Percentiles rank a stretch among this genome's conserved stretches.
Evolutionary conservation across 768 basidiomycete species (phyloP).

Genomic region (Kwoniella europaea): DNA sequence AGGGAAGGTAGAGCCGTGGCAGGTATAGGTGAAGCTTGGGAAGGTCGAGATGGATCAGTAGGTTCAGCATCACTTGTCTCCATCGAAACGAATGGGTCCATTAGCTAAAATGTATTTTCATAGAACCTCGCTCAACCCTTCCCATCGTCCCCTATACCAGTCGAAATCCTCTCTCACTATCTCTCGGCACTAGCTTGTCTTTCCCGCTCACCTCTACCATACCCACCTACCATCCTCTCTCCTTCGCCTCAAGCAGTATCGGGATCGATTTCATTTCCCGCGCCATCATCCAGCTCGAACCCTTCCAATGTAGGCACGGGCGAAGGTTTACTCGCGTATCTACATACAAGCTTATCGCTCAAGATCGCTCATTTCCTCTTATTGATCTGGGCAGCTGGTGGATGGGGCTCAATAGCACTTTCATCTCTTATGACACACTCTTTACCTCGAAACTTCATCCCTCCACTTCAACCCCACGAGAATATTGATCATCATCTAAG

Average conservation of each 20-base stretch:
- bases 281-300: slow-evolving; percentile 47
- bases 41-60: slow-evolving; percentile 47
- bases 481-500: slow-evolving; percentile 5
- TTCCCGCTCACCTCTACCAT: slow-evolving; percentile 44
- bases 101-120: slow-evolving; percentile 1
- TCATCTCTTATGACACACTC: slow-evolving; percentile 44
- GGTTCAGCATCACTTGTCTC: slow-evolving; percentile 8
- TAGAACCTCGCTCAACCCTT: slow-evolving; percentile 43
- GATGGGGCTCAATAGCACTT: slow-evolving; percentile 52
- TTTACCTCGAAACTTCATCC: slow-evolving; percentile 43
- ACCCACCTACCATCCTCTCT: slow-evolving; percentile 45
- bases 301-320: slow-evolving; percentile 35
- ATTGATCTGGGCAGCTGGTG: slow-evolving; percentile 47
- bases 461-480: slow-evolving; percentile 17
- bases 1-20: slow-evolving; percentile 84
- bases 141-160: slow-evolving; percentile 32
- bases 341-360: slow-evolving; percentile 44
- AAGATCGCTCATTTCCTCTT: slow-evolving; percentile 48
- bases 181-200: slow-evolving; percentile 43
- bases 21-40: slow-evolving; percentile 81
- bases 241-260: slow-evolving; percentile 54
- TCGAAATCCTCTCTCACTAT: slow-evolving; percentile 41
- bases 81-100: not conserved
- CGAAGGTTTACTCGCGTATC: slow-evolving; percentile 50
- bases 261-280: slow-evolving; percentile 61